These are phyloP conservation scores for Piper longum DNA, from an alignment of 164 flowering plant genomes.

Conservation along the genomic window DNA sequence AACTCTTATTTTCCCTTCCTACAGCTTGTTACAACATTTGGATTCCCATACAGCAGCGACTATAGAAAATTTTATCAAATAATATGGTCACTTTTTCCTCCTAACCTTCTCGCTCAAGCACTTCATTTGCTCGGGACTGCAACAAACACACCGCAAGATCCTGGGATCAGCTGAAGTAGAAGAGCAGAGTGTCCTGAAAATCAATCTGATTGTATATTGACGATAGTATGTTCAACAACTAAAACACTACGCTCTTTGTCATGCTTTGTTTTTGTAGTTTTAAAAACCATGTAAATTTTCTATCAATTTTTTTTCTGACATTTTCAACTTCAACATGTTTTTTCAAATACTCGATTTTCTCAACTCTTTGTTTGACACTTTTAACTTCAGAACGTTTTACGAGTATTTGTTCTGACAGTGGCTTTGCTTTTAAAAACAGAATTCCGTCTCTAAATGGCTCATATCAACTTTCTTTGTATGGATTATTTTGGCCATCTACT, in stretches of 20 bases:
- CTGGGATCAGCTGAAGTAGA: slow-evolving; percentile 72
- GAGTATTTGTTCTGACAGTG: too few species aligned
- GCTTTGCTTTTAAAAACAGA: slow-evolving; percentile 34
- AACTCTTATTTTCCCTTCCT: slow-evolving; percentile 7
- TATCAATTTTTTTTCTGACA: neutral
- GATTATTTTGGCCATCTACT: slow-evolving; percentile 82
- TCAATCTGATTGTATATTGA: slow-evolving; percentile 45
- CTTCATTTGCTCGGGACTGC: slow-evolving; percentile 50
- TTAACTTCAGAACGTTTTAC: too few species aligned
- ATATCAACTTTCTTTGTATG: slow-evolving; percentile 50
- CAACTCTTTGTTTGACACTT: too few species aligned
- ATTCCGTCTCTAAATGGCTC: slow-evolving; percentile 67
- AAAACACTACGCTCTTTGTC: neutral
- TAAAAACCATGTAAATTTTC: neutral
- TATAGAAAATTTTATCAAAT: slow-evolving; percentile 15
- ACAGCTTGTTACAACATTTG: slow-evolving; percentile 73
- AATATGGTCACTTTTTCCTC: slow-evolving; percentile 85
- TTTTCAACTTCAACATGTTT: too few species aligned
- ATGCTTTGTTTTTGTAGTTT: too few species aligned
- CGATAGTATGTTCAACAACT: slow-evolving; percentile 42
- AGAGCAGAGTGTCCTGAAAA: slow-evolving; percentile 45
- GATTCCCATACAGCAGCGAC: slow-evolving; percentile 49
- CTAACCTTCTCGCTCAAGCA: slow-evolving; percentile 68
- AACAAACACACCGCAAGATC: slow-evolving; percentile 49
- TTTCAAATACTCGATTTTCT: too few species aligned